Conservation (phyloP, 768 basidiomycete species). For the Lepiota brunneoincarnata region DNA sequence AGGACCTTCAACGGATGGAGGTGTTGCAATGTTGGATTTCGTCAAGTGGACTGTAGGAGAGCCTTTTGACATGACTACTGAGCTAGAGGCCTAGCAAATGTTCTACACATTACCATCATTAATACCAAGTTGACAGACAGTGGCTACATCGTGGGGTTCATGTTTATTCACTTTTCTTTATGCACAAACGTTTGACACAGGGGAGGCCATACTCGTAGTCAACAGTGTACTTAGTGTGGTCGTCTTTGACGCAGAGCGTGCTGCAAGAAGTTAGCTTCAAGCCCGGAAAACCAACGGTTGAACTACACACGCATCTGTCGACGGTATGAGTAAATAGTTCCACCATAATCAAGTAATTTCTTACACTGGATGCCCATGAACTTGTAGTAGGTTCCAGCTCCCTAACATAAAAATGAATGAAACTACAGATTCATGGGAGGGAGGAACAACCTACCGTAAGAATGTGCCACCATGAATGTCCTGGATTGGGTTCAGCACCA, state of each 20-base stretch:
- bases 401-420: constrained; percentile 27
- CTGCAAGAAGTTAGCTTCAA: constrained; percentile 25
- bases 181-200: constrained; percentile 31
- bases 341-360: constrained; percentile 15
- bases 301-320: constrained; percentile 41
- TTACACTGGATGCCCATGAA: constrained; percentile 51
- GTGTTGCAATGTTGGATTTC: constrained; percentile 51
- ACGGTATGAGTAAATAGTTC: constrained; percentile 1
- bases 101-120: background rate
- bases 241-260: constrained; percentile 60
- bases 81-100: background rate
- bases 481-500: constrained; percentile 24
- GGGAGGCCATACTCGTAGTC: constrained; percentile 45
- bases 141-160: constrained; percentile 3
- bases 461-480: constrained; percentile 77
- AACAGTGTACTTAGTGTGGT: constrained; percentile 46
- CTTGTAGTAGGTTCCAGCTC: constrained; percentile 50
- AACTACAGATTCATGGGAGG: background rate
- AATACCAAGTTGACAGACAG: background rate
- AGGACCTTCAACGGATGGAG: constrained; percentile 28
- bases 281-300: constrained; percentile 16
- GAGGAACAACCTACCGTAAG: constrained; percentile 44
- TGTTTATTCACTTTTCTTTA: constrained; percentile 21
- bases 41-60: constrained; percentile 67
- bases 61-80: constrained; percentile 3